These are phyloP conservation scores for Pestalotiopsis sp. DNA, from an alignment of 2,329 filamentous ascomycete genomes.

Conservation along the genomic window DNA sequence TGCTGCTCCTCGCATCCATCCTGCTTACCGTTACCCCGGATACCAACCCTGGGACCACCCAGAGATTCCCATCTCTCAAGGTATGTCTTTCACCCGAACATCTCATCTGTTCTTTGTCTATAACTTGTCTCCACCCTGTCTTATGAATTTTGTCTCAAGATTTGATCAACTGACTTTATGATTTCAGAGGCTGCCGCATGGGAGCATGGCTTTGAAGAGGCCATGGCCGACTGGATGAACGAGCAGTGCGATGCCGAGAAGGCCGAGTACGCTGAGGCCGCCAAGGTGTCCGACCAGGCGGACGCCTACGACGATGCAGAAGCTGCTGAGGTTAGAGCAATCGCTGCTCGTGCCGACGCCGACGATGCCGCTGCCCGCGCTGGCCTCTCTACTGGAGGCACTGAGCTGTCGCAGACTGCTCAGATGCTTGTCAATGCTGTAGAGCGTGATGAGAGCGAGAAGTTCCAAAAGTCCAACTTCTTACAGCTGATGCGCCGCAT, in stretches of 20 bases:
- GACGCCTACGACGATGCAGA: not conserved
- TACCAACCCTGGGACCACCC: too few relatives aligned
- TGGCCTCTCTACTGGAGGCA: slow-evolving; percentile 44
- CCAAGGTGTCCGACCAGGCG: too few relatives aligned
- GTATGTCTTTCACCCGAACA: too few relatives aligned
- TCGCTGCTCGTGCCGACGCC: slow-evolving; percentile 18
- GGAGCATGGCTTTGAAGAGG: not conserved
- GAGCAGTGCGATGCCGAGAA: not conserved
- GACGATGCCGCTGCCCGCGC: slow-evolving; percentile 16
- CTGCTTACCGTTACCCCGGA: too few relatives aligned
- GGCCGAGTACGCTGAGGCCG: not conserved
- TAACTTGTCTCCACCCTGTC: too few relatives aligned
- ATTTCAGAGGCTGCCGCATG: not conserved
- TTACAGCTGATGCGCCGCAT: slow-evolving; percentile 76
- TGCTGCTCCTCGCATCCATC: not conserved
- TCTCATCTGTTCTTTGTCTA: too few relatives aligned
- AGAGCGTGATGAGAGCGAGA: slow-evolving; percentile 67
- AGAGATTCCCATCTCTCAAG: too few relatives aligned
- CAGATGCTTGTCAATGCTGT: slow-evolving; percentile 71
- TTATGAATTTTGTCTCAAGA: too few relatives aligned
- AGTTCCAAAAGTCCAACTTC: slow-evolving; percentile 80
- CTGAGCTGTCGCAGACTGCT: slow-evolving; percentile 72
- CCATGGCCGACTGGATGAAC: slow-evolving; percentile 7
- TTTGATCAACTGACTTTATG: too few relatives aligned
- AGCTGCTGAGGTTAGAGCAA: not conserved